Base-by-base conservation (phyloP, 2,329 filamentous ascomycete genomes). In the Curvularia sp. region DNA sequence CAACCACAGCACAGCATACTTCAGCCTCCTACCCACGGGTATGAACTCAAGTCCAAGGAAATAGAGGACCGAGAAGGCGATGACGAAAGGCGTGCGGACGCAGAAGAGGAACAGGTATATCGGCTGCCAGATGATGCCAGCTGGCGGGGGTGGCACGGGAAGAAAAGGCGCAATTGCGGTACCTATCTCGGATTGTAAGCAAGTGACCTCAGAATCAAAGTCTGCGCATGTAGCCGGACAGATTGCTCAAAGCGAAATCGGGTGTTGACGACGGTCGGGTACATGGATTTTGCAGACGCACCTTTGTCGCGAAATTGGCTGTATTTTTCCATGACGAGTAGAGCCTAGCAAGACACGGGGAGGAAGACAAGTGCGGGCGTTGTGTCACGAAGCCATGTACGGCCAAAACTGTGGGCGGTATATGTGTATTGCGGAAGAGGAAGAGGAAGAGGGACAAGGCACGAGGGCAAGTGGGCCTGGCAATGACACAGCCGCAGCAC, bases 101-200 rank as follows among this genome's bases (percentile, higher is more conserved):
- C 87, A 80, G 80, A 97, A 96, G 68, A 98, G 82, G 74, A 90
- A 84, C 57, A 87, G 70, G 69, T 91, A 87, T 54, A 91, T 74
- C 18, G 91, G 81, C 15, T 87, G 82, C 64, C 87, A 86, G 59
- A 91, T 75, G 57, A 85, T 79, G 10, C 66, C 63, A n/a, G 88
- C 84, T 23, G 87, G 80, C 47, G 87, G 86, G 6, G 89, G 86
- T 18, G 87, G 84, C 54, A 93, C 85, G 15, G 95, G 93, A 61
- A 98, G 89, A 81, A 99, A 99, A 57, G 95, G 95, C 64, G 95
- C 92, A 76, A 99, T 96, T 71, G 95, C 94, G 66, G 95, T 96
- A 66, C 93, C 94, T 98, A 68, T 57, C 32, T 7, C 28, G 27
- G 23, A 27, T 8, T 42, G 49, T 72, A 54, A 71, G 66, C 56